phyloP scores from a whole-genome alignment of 2,329 filamentous ascomycete species.

The Pyricularia grisea region DNA sequence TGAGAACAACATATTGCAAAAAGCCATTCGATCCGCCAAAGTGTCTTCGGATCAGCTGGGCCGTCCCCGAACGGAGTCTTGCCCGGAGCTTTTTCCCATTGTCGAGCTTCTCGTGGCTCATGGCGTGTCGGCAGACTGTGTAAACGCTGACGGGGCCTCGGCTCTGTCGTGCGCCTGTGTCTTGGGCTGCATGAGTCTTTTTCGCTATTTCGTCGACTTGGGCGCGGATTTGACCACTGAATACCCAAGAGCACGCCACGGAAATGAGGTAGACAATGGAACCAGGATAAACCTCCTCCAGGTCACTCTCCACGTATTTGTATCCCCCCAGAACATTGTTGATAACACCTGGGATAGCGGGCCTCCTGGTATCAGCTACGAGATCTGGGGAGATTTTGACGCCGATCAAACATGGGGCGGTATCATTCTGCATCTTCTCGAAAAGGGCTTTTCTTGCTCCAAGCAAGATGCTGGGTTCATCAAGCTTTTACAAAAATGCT shows the following conservation, averaged over 20 bases:
- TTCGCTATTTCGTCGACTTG: neutral
- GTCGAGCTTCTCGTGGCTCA: no score
- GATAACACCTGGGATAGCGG: neutral
- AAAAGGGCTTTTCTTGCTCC: neutral
- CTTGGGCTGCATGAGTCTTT: neutral
- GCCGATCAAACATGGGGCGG: neutral
- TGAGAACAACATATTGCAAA: no score
- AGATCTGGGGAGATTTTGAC: neutral
- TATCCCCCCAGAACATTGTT: neutral
- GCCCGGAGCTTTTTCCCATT: no score
- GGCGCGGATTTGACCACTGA: neutral
- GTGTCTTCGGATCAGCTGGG: no score
- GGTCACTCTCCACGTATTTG: neutral
- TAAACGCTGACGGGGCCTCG: neutral
- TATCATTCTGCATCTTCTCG: neutral
- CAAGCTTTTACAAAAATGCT: neutral
- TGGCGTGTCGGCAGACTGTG: neutral
- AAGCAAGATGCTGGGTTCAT: neutral
- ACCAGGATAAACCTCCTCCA: neutral
- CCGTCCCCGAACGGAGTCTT: no score
- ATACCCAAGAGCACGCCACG: neutral
- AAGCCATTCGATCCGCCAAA: no score
- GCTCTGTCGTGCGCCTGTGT: neutral
- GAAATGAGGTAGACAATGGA: neutral
- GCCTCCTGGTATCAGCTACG: neutral